Base-by-base conservation (phyloP, 225 moss, liverwort and hornwort species). In the Ulota crispa region DNA sequence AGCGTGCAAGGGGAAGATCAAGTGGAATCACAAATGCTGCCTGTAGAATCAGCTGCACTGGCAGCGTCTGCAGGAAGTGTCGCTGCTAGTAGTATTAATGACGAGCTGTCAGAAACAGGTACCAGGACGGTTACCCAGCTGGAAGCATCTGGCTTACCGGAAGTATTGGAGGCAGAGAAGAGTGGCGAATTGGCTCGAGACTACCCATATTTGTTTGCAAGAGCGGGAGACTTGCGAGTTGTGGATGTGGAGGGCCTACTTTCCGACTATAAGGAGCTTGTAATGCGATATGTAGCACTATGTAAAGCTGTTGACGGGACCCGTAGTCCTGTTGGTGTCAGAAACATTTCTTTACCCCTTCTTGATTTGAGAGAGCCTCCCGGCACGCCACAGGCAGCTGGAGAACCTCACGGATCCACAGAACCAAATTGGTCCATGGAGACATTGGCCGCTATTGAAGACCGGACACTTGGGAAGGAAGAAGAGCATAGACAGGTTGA, bases 211-310 rank as follows among this genome's bases (percentile, higher is more conserved):
- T 80, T 99, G 57, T 99, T 94, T 88, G 87, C 99, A 31, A 93
- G 89, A 72, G 92, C 99, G 78, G 99, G 96, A 56, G 99, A 96
- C 86, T 65, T 99, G 68, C 85, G 94, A 91, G 94, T 99, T 8
- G 78, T 89, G 85, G 99, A 99, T 88, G 94, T 99, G 53, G 92
- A 93, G 70, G 83, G 82, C 18, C 84, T 99, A 74, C 92, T 99
- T 61, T 78, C 88, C 60, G 93, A 94, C 76, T 99, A 99, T 81
- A 99, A 99, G 77, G 99, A 99, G 86, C 85, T 99, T 72, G 99
- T 93, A 34, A 80, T 99, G 85, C 93, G 89, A 77, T 99, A 96
- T 72, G 89, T 91, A 36, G 91, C 94, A 41, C 89, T 99, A 27
- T 89, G 89, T 60, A 96, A 93, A 86, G 92, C 92, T 80, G 89